These are phyloP conservation scores for Yamadazyma kanchanaburiensis DNA, from an alignment of 1,139 yeast genomes.

Conservation along the genomic window DNA sequence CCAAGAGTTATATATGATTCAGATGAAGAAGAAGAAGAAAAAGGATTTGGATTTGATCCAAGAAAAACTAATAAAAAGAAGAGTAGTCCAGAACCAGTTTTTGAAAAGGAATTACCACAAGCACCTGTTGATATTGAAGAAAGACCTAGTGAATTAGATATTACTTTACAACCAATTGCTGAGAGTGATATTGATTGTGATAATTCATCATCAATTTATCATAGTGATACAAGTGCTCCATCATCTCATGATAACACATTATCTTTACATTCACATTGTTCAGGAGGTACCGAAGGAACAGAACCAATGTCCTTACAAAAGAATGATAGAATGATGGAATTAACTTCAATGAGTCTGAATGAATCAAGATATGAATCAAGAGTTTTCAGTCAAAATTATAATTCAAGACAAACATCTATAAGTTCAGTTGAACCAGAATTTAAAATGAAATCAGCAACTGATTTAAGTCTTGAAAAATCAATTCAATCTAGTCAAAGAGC, in stretches of 20 bases:
- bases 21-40: constrained; percentile 18
- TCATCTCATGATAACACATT: constrained; percentile 37
- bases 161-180: constrained; percentile 35
- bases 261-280: constrained; percentile 41
- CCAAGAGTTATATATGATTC: constrained; percentile 15
- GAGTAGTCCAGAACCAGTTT: constrained; percentile 4
- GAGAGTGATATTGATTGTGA: constrained; percentile 35
- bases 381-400: constrained; percentile 11
- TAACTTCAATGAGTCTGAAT: constrained; percentile 11
- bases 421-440: constrained; percentile 16
- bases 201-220: constrained; percentile 34
- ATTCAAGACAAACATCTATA: constrained; percentile 15
- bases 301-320: constrained; percentile 15
- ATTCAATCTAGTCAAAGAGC: constrained; percentile 23
- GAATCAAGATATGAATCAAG: constrained; percentile 11
- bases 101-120: constrained; percentile 6
- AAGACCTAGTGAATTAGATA: constrained; percentile 14
- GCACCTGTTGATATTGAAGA: constrained; percentile 9
- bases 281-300: constrained; percentile 17
- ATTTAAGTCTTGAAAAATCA: constrained; percentile 11
- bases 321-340: constrained; percentile 7
- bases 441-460: constrained; percentile 9
- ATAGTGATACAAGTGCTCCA: constrained; percentile 27
- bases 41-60: constrained; percentile 22
- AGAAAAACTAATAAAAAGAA: constrained; percentile 14